These are phyloP conservation scores for Candida boleticola DNA, from an alignment of 805 yeast species.

Conservation along the genomic window DNA sequence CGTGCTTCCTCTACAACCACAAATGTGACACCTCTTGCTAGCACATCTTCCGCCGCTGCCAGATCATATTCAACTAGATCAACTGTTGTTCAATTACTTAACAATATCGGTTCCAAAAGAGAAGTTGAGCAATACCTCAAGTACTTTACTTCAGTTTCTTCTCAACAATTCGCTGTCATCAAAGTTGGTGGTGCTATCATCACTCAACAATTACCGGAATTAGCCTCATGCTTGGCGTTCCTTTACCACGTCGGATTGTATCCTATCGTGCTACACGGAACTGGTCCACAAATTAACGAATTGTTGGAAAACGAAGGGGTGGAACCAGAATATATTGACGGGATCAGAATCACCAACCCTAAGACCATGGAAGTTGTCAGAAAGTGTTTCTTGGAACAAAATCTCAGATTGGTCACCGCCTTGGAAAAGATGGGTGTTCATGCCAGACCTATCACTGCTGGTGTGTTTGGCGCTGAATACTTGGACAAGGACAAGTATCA, in stretches of 20 bases:
- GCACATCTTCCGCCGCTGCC: not conserved
- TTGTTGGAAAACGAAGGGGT: conserved; percentile 90
- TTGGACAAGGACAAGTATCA: conserved; percentile 88
- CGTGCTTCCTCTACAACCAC: not conserved
- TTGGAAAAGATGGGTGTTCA: conserved; percentile 95
- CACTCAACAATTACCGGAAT: conserved; percentile 87
- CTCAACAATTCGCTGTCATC: conserved; percentile 97
- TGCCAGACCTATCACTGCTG: conserved; percentile 98
- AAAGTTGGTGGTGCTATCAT: conserved; percentile 99
- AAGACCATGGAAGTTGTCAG: conserved; percentile 96
- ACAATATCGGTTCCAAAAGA: conserved; percentile 94
- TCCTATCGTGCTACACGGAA: conserved; percentile 96
- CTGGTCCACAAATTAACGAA: conserved; percentile 98
- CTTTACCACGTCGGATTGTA: conserved; percentile 95
- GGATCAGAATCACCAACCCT: conserved; percentile 92
- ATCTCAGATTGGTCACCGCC: conserved; percentile 91
- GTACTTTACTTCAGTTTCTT: conserved; percentile 92
- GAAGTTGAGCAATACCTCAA: conserved; percentile 97
- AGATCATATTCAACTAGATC: conserved; percentile 68
- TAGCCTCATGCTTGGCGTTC: conserved; percentile 94
- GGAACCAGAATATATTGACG: conserved; percentile 94
- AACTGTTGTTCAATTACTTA: conserved; percentile 90
- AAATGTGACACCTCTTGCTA: not conserved
- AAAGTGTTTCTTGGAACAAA: conserved; percentile 92
- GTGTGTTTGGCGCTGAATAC: conserved; percentile 92